Evolutionary conservation across 1,139 yeast species (phyloP), one percentile per base, ranked within the genome.

Genomic region (Pichia sp.): DNA sequence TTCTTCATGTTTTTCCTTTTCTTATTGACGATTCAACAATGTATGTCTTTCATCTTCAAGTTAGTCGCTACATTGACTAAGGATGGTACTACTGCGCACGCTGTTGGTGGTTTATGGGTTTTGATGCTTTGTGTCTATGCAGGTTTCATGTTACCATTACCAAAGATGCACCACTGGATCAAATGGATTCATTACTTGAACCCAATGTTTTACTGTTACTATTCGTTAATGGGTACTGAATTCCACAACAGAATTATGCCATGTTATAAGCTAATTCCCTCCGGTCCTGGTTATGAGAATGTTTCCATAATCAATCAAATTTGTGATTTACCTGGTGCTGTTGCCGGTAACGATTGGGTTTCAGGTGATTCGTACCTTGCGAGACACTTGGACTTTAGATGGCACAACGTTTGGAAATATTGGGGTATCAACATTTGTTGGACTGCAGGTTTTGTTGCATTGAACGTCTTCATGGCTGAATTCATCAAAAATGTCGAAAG

Each of bases 121-220:
- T 58, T 76, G 47, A 69, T 72, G 44, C 60, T 77, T 53, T 65
- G 70, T 49, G 69, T 77, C 44, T 74, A 73, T 48, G 64, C 76
- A 12, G 69, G 76, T 18, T 74, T 66, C 55, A 65, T 72, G 69
- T 68, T 74, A 46, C 80, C 72, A 48, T 52, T 67, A 35, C 74
- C 73, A 11, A 64, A 69, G 2, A 74, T 74, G 78, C 77, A 69
- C 42, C 76, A 74, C 29, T 74, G 79, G 79, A 73, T 73, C 49
- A 68, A 71, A 51, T 76, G 83, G 83, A 65, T 74, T 28, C 68
- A 74, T 5, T 76, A 73, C 49, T 59, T 74, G 38, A 62, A 76
- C 46, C 82, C 83, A 4, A 55, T 75, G 35, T 58, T 71, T 31
- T 76, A 74, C 47, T 74, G 71, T 7, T 76, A 73, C 41, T 81